Conservation (phyloP, 2,329 filamentous ascomycete genomes). For the Aspergillus sergii region DNA sequence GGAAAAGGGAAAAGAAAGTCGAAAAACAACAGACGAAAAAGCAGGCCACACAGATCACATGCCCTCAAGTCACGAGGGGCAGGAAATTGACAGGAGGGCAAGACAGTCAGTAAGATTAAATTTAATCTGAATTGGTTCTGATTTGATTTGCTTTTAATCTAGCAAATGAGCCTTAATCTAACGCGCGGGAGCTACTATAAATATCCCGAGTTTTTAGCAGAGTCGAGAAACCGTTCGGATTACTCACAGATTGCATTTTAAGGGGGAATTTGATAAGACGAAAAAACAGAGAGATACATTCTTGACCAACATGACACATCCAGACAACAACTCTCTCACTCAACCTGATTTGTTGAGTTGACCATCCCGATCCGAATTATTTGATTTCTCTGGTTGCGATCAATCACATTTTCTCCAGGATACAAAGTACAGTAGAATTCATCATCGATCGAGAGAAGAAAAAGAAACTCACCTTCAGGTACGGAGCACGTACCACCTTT, state of each 20-base stretch:
- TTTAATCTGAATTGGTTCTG: neutral
- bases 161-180: constrained; percentile 1
- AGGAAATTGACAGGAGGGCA: neutral
- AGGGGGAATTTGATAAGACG: neutral
- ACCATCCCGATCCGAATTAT: neutral
- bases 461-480: no score
- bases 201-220: neutral
- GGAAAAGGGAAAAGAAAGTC: constrained; percentile 3
- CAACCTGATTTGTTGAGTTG: no score
- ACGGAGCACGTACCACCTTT: neutral
- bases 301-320: neutral
- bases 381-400: neutral
- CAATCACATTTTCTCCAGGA: neutral
- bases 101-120: neutral
- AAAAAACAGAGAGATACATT: neutral
- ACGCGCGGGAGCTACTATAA: constrained; percentile 2
- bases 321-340: neutral
- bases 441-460: no score
- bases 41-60: constrained; percentile 9
- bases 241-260: neutral
- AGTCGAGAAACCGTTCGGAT: neutral
- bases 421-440: no score
- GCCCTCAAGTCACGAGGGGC: constrained; percentile 3
- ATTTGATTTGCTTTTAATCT: neutral
- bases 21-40: constrained; percentile 7